Base-by-base conservation (phyloP, 2,329 filamentous ascomycete species). In the Neopestalotiopsis sp. region DNA sequence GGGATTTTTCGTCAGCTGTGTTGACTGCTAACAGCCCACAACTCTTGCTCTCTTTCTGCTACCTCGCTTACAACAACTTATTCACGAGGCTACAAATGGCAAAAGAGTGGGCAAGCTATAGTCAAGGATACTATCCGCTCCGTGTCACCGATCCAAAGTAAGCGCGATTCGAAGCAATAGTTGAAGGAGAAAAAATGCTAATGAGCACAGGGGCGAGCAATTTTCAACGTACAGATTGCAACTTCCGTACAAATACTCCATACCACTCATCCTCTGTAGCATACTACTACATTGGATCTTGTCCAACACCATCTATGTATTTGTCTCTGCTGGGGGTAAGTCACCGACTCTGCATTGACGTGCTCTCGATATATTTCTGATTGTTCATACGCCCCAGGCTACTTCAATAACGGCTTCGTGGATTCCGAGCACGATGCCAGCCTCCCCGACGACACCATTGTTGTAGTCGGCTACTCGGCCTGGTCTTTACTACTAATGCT, bases 11-110 rank as follows among this genome's bases (percentile, higher is more conserved):
- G 1, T 17, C 65, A 12, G 73, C 70, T 3, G 69, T 73, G 4
- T 17, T 74, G 32, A 20, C 65, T 2, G 81, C 78, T 38, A 85
- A 85, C 59, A 66, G 74, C 4, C 81, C 83, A 0, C 84, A 85
- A 66, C 40, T 81, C 0, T 67, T 84, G 1, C 68, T 84, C 0
- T 84, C 82, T 0, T 75, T 82, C 20, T 72, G 79, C 30, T 85
- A 84, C 68, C 69, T 85, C 6, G 69, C 70, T 2, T 62, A 62
- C 57, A 85, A 85, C 69, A 75, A 72, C 2, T 34, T 84, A 1
- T 78, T 81, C 60, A 88, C 85, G 0, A 74, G 75, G 13, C 83
- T 86, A 74, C 76, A 81, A 1, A 69, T 79, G 12, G 81, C 77
- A 0, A 67, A 75, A 2, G 86, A 88, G 73, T 87, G 81, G 79